Evolutionary conservation across 2,329 filamentous ascomycete genomes (phyloP).

Genomic region (Scytalidium lignicola): DNA sequence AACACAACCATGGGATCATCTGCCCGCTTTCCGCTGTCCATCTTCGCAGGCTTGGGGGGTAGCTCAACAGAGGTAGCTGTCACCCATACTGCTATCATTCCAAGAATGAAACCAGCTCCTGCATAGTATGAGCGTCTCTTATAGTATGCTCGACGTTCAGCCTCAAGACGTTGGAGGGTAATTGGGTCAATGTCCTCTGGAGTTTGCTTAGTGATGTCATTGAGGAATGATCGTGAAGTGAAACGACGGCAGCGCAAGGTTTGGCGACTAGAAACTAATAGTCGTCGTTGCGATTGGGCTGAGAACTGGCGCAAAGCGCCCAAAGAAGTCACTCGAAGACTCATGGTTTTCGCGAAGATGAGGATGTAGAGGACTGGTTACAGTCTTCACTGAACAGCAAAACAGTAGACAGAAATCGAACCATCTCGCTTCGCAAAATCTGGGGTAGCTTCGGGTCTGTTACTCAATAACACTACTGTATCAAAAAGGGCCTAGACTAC

Average conservation of each 20-base stretch:
- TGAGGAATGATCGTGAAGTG: background rate
- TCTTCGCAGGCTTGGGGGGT: constrained; percentile 10
- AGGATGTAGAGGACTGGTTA: no score
- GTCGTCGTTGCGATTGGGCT: background rate
- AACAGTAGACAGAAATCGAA: background rate
- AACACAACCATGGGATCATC: constrained; percentile 23
- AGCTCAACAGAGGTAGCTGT: constrained; percentile 25
- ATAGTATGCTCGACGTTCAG: constrained; percentile 18
- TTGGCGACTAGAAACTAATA: background rate
- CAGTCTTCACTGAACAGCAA: no score
- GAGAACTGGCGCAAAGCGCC: background rate
- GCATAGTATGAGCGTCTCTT: constrained; percentile 26
- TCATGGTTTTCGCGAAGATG: background rate
- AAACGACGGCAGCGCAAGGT: background rate
- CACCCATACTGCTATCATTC: constrained; percentile 26
- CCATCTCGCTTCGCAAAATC: background rate
- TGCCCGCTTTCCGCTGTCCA: constrained; percentile 14
- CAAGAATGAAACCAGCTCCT: constrained; percentile 18
- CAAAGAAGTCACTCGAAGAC: background rate
- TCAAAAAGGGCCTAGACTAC: no score
- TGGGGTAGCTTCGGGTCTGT: background rate
- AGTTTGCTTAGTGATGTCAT: background rate
- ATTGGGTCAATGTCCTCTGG: constrained; percentile 16
- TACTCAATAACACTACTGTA: no score
- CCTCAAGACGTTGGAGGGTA: constrained; percentile 23